These are phyloP conservation scores for Fagus crenata DNA, from an alignment of 306 rosid species.

Conservation along the genomic window DNA sequence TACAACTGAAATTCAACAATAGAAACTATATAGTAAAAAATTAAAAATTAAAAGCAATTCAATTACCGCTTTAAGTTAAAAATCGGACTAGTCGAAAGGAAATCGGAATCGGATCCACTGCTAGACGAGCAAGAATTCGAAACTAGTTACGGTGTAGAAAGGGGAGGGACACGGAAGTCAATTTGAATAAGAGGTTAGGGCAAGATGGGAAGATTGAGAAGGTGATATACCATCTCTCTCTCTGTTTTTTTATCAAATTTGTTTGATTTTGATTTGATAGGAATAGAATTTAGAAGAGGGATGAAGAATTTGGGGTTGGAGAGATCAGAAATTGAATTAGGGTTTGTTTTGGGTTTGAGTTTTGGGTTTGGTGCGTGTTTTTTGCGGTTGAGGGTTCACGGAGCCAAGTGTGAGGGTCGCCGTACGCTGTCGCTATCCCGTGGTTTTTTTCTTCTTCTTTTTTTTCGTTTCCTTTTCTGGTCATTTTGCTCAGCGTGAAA, in stretches of 20 bases:
- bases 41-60: neutral
- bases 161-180: conserved; percentile 15
- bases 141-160: conserved; percentile 12
- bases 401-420: conserved; percentile 55
- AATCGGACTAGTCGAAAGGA: conserved; percentile 29
- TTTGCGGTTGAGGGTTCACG: conserved; percentile 31
- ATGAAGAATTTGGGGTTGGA: conserved; percentile 17
- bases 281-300: neutral
- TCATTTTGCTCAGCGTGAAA: conserved; percentile 29
- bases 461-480: conserved; percentile 18
- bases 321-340: conserved; percentile 43
- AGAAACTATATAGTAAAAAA: conserved; percentile 11
- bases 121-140: conserved; percentile 16
- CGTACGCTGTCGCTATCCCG: conserved; percentile 64
- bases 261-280: neutral
- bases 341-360: conserved; percentile 47
- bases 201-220: conserved; percentile 11
- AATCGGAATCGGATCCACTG: conserved; percentile 45
- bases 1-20: neutral
- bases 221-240: conserved; percentile 13
- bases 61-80: conserved; percentile 33
- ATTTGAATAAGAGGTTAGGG: conserved; percentile 16
- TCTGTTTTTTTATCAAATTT: neutral
- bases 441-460: conserved; percentile 40
- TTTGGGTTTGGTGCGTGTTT: neutral